Evolutionary conservation across 306 rosid genomes (phyloP).

Genomic region (Quercus glauca): DNA sequence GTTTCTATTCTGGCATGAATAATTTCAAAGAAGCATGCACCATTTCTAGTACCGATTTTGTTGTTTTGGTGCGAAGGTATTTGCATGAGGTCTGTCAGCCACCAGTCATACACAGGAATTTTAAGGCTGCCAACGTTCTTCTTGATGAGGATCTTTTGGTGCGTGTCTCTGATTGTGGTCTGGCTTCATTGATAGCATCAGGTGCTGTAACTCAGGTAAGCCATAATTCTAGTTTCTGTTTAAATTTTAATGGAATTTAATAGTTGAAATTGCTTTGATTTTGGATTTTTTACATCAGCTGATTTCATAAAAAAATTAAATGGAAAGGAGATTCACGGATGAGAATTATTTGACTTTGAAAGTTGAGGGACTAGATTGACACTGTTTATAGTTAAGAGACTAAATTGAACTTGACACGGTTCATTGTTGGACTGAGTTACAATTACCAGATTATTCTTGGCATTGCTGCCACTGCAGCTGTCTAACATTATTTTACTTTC

Average conservation of each 20-base stretch:
- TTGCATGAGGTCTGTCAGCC: slow-evolving; percentile 90
- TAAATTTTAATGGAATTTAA: not conserved
- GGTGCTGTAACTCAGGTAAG: slow-evolving; percentile 96
- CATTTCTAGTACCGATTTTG: slow-evolving; percentile 23
- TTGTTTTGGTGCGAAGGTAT: slow-evolving; percentile 56
- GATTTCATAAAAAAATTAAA: no score
- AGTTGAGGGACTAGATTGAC: no score
- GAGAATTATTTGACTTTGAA: no score
- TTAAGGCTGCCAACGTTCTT: slow-evolving; percentile 88
- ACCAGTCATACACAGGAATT: slow-evolving; percentile 80
- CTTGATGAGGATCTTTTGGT: slow-evolving; percentile 80
- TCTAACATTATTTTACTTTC: slow-evolving; percentile 24
- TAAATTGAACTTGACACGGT: not conserved
- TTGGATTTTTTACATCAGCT: no score
- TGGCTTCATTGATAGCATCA: slow-evolving; percentile 84
- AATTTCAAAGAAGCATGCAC: slow-evolving; percentile 7
- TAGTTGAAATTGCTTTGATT: not conserved
- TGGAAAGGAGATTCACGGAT: no score
- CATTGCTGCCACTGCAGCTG: not conserved
- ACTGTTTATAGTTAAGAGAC: no score
- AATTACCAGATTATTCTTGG: not conserved
- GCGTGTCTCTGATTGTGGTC: slow-evolving; percentile 88
- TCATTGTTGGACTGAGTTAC: not conserved
- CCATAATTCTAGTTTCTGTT: not conserved
- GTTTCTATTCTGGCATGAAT: not conserved